Percentiles rank a stretch among this genome's conserved stretches.
phyloP scores from a whole-genome alignment of 2,329 filamentous ascomycete species.

The Trichophyton rubrum region DNA sequence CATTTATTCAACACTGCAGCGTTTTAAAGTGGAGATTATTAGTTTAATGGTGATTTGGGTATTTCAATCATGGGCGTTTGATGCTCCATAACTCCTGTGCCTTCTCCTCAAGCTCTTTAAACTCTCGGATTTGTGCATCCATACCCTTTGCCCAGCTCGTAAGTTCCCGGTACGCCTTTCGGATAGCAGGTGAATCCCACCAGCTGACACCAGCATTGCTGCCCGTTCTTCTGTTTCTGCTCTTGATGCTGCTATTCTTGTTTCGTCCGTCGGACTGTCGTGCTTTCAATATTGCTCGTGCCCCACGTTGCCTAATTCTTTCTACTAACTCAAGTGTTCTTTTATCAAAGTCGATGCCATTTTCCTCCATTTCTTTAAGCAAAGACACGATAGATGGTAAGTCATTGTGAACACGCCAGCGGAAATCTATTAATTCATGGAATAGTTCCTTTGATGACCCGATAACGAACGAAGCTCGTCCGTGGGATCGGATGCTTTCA shows the following conservation, averaged over 20 bases:
- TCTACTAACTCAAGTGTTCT: conserved; percentile 24
- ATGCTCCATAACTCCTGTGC: neutral
- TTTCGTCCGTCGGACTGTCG: neutral
- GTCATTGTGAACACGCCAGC: conserved; percentile 32
- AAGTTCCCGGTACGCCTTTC: conserved; percentile 11
- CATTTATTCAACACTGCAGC: neutral
- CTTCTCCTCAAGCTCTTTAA: neutral
- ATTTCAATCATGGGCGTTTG: neutral
- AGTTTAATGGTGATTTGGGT: neutral
- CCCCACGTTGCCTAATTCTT: conserved; percentile 20
- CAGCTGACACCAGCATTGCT: neutral
- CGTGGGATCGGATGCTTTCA: conserved; percentile 29
- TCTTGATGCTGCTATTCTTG: neutral
- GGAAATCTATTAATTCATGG: conserved; percentile 33
- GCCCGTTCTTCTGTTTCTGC: neutral
- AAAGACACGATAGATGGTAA: conserved; percentile 29
- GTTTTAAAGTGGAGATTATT: neutral
- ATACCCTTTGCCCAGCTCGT: conserved; percentile 3
- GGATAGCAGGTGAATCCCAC: conserved; percentile 12
- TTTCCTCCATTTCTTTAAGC: conserved; percentile 34
- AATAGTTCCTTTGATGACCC: conserved; percentile 31
- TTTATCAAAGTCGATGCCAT: conserved; percentile 27
- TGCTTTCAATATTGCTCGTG: conserved; percentile 13
- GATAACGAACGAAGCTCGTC: conserved; percentile 32
- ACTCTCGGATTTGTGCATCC: conserved; percentile 3